Base-by-base conservation (phyloP, 2,329 filamentous ascomycete species). In the Phialocephala subalpina region DNA sequence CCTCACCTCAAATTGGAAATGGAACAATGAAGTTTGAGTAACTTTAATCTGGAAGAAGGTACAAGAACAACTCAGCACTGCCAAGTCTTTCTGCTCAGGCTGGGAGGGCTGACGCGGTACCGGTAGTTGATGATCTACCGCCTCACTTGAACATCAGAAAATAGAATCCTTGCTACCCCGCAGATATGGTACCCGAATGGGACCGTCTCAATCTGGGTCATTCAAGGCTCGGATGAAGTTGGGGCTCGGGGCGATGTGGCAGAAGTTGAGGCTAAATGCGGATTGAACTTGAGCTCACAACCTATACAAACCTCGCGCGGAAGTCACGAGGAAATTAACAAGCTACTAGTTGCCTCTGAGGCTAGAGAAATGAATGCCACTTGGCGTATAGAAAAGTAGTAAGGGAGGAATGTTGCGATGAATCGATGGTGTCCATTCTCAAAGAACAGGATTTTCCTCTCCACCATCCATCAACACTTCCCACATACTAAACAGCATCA, bases 111-210 rank as follows among this genome's bases (percentile, higher is more conserved):
- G 27, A 29, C 5, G 25, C 14, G 7, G 20, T 11, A 29, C 14
- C 49, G 49, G 49, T 53, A 33, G 27, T 53, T 33, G 47, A 53
- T 53, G 27, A 53, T 53, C 27, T 22, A 6, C 27, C 25, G 20
- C 27, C 18, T 9, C 8, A 16, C 25, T 14, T 27, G 25, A 27
- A 18, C 27, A 20, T n/a, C 49, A 9, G 49, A 29, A 7, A 33
- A 29, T 53, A 4, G 18, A 16, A 27, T n/a, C 49, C 49, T 53
- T 53, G 49, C 25, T 53, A 53, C 27, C 49, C 49, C 49, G 22
- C 49, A 53, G 27, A 49, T 16, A 14, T 5, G 49, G 45, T 49
- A 49, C 45, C 45, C 9, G 45, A 25, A 18, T 20, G 9, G 11
- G 20, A 49, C n/a, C 11, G 22, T 22, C 20, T 22, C 7, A 49